phyloP scores from a whole-genome alignment of 257 asterid genomes.

The Rehmannia glutinosa region DNA sequence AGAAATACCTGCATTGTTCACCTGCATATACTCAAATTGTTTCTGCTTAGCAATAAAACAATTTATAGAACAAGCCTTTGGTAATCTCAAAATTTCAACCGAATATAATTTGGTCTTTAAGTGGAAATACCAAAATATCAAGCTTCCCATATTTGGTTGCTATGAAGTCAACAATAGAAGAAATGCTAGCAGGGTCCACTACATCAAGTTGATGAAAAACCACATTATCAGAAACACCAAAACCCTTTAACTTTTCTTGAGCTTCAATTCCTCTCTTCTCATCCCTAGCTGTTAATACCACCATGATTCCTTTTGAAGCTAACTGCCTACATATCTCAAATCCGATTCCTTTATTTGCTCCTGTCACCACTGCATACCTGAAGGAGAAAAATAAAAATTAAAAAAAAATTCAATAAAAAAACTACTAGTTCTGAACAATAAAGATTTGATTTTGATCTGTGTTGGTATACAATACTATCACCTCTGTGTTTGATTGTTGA shows the following conservation, averaged over 20 bases:
- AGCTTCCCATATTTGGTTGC: slow-evolving; percentile 27
- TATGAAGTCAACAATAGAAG: slow-evolving; percentile 30
- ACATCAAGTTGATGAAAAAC: slow-evolving; percentile 47
- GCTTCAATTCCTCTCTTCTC: slow-evolving; percentile 44
- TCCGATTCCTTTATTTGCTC: slow-evolving; percentile 52
- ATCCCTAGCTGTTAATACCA: slow-evolving; percentile 42
- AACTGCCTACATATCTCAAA: slow-evolving; percentile 38
- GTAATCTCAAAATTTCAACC: no score
- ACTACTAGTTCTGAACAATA: neutral
- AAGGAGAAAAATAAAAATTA: neutral
- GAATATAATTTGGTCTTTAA: no score
- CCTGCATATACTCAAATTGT: slow-evolving; percentile 19
- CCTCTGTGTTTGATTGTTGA: slow-evolving; percentile 14
- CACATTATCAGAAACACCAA: slow-evolving; percentile 21
- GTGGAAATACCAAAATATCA: slow-evolving; percentile 50
- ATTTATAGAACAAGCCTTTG: neutral
- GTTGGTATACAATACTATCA: no score
- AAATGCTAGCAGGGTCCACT: slow-evolving; percentile 24
- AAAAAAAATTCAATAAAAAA: neutral
- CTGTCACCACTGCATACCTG: slow-evolving; percentile 45
- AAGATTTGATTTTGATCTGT: neutral
- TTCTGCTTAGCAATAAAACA: neutral
- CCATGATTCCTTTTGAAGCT: slow-evolving; percentile 36
- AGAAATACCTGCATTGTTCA: slow-evolving; percentile 45
- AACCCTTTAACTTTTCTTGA: slow-evolving; percentile 25